A percentile compares a stretch with the other conserved stretches of the same genome.
These are phyloP conservation scores for Penicillium crystallinum DNA, from an alignment of 495 filamentous ascomycete species.

Conservation along the genomic window DNA sequence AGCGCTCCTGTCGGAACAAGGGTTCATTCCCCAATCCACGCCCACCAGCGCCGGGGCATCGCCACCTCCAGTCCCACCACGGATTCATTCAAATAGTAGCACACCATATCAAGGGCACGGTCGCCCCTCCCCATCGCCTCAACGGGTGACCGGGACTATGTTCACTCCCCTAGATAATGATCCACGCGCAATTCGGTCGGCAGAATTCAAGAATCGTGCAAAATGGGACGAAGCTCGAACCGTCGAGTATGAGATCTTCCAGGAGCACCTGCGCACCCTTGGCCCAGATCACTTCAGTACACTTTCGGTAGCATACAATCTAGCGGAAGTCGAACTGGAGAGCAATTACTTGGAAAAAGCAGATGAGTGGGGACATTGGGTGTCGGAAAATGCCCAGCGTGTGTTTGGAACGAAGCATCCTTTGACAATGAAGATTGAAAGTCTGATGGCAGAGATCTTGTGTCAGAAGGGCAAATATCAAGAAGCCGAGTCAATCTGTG, in stretches of 20 bases:
- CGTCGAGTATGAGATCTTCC: constrained; percentile 34
- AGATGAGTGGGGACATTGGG: constrained; percentile 32
- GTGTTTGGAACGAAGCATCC: constrained; percentile 30
- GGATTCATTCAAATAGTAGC: constrained; percentile 32
- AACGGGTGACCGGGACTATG: constrained; percentile 16
- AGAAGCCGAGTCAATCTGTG: constrained; percentile 32
- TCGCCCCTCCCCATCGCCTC: constrained; percentile 6
- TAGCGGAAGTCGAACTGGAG: constrained; percentile 30
- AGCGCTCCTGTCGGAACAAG: constrained; percentile 29
- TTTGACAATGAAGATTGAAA: constrained; percentile 32
- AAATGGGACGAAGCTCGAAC: constrained; percentile 32
- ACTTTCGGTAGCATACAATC: constrained; percentile 26
- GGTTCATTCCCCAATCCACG: constrained; percentile 29
- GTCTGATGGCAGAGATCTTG: constrained; percentile 29
- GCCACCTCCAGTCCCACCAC: constrained; percentile 30
- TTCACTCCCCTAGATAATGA: constrained; percentile 27
- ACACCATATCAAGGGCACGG: constrained; percentile 23
- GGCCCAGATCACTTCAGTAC: constrained; percentile 35
- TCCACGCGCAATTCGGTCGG: constrained; percentile 25
- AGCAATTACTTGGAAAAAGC: constrained; percentile 25
- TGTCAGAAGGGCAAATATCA: constrained; percentile 24
- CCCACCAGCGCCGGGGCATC: neutral
- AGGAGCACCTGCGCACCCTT: constrained; percentile 29
- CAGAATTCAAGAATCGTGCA: constrained; percentile 26
- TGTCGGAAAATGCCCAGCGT: constrained; percentile 27